Evolutionary conservation across 129 eudicot genomes (phyloP), one percentile per base, ranked within the genome.

Genomic region (Flaveria linearis): DNA sequence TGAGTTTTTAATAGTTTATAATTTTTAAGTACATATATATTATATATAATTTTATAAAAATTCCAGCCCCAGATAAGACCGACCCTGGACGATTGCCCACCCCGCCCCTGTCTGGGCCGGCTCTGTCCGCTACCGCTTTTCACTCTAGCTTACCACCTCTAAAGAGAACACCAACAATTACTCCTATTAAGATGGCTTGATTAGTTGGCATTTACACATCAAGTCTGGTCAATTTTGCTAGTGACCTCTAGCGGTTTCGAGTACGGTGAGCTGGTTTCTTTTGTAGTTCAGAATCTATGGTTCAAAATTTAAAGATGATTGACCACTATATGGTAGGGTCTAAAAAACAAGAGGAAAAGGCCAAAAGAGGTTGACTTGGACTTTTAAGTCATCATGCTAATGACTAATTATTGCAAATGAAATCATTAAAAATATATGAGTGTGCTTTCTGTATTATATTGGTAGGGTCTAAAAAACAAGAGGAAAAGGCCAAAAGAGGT

Each of bases 291-390:
- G 53, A 12, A 49, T 49, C 1, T 49, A 49, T 49, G 5, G 14
- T 13, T 49, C n/a, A 12, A 49, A 49, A 49, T 12, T 14, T 49
- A 49, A 14, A 12, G 53, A 11, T 49, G n/a, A 49, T 49, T 0
- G 14, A 49, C 53, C 26, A 22, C 5, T 58, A 58, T 23, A 9
- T 14, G 65, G 33, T 58, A 25, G 73, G 53, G 36, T 68, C 1
- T 15, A 47, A 78, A 15, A 1, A 16, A 5, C 57, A 51, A 79
- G 56, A 51, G 43, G 45, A 61, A 41, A 79, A 53, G 5, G 42
- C 12, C 82, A 58, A 78, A 60, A 42, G 0, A 1, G 1, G 13
- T 73, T 73, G 78, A 73, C 83, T 73, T 15, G 51, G 57, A 39
- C 74, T 64, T 64, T 64, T 73, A 25, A 52, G 69, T 73, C 78